Evolutionary conservation across 257 asterid genomes (phyloP).

Genomic region (Forsythia viridissima): DNA sequence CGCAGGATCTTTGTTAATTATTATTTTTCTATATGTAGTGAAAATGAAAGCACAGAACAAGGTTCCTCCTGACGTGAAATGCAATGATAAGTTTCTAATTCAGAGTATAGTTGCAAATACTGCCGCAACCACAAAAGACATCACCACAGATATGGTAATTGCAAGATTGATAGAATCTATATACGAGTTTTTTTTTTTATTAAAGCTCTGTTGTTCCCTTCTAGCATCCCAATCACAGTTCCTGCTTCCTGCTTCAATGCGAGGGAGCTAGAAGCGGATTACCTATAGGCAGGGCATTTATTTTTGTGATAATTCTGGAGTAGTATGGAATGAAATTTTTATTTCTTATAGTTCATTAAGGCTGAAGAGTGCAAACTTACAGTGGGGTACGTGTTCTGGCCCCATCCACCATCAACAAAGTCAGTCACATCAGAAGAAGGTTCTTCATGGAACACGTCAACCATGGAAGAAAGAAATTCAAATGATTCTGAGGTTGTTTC

Average conservation of each 20-base stretch:
- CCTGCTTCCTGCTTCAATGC: not conserved
- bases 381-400: not conserved
- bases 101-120: conserved; percentile 31
- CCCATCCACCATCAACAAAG: not conserved
- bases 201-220: not conserved
- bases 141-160: conserved; percentile 30
- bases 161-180: not conserved
- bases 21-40: conserved; percentile 24
- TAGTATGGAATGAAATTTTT: not conserved
- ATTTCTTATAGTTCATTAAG: not conserved
- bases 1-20: not conserved
- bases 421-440: not conserved
- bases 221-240: not conserved
- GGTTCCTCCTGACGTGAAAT: conserved; percentile 19
- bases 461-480: not conserved
- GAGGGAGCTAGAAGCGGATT: conserved; percentile 1
- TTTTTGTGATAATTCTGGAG: not conserved
- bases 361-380: not conserved
- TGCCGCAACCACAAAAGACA: conserved; percentile 19
- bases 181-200: not conserved
- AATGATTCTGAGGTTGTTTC: not conserved
- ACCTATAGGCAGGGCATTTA: not conserved
- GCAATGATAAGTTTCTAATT: conserved; percentile 35
- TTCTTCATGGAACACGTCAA: not conserved
- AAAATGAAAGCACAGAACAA: conserved; percentile 22